Evolutionary conservation across 768 basidiomycete species (phyloP).

Genomic region (Floccularia luteovirens): DNA sequence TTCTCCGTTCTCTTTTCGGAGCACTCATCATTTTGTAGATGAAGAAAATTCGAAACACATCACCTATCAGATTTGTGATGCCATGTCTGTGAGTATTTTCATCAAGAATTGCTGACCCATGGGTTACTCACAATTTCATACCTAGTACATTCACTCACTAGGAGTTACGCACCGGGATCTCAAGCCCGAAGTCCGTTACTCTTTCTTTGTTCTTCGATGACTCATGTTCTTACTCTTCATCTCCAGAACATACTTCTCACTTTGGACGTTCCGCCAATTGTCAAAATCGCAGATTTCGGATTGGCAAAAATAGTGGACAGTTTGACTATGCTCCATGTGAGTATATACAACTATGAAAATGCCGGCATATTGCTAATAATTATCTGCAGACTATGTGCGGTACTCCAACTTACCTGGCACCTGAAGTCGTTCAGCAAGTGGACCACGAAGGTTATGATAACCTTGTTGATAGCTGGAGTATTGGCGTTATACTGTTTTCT

Average conservation of each 20-base stretch:
- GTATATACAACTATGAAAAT: too few relatives aligned
- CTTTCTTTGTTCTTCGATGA: constrained; percentile 9
- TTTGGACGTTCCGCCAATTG: constrained; percentile 50
- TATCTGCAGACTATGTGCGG: constrained; percentile 81
- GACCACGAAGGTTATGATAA: constrained; percentile 72
- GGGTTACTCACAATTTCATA: neutral
- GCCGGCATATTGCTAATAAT: constrained; percentile 4
- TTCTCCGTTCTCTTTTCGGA: constrained; percentile 1
- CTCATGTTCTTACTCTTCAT: constrained; percentile 1
- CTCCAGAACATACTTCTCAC: constrained; percentile 86
- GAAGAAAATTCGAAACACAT: constrained; percentile 60
- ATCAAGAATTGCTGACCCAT: constrained; percentile 1
- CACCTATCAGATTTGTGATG: constrained; percentile 79
- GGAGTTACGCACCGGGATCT: constrained; percentile 91
- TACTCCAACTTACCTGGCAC: constrained; percentile 90
- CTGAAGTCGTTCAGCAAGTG: constrained; percentile 75
- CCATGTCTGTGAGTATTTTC: constrained; percentile 45
- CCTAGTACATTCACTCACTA: constrained; percentile 58
- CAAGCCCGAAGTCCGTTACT: constrained; percentile 75
- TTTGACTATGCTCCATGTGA: constrained; percentile 66
- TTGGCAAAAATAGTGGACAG: constrained; percentile 88
- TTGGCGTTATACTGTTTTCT: constrained; percentile 90
- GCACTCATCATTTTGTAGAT: constrained; percentile 16
- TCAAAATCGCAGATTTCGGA: constrained; percentile 95
- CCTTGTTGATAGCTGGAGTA: constrained; percentile 93